Conservation (phyloP, 78 protist species). For the Dictyostelium purpureum region DNA sequence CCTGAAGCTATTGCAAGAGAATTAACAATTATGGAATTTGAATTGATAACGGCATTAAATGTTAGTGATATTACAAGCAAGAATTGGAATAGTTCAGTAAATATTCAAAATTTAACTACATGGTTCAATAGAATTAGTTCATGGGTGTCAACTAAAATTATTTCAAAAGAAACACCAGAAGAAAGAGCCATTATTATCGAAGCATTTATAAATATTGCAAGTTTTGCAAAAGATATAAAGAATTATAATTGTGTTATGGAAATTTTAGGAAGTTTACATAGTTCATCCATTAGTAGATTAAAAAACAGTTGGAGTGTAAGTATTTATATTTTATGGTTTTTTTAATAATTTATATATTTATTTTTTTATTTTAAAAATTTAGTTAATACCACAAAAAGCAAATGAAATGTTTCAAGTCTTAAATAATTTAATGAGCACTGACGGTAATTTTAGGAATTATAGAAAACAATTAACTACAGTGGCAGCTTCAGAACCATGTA, state of each 20-base stretch:
- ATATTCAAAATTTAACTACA: slow-evolving; percentile 44
- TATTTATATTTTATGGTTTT: background rate
- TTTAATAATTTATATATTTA: background rate
- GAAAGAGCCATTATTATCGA: slow-evolving; percentile 78
- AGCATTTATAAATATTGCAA: slow-evolving; percentile 70
- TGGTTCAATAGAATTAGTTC: slow-evolving; percentile 76
- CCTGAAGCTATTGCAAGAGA: slow-evolving; percentile 69
- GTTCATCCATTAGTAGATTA: slow-evolving; percentile 66
- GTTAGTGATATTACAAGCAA: slow-evolving; percentile 39
- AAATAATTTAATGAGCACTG: slow-evolving; percentile 47
- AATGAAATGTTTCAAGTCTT: slow-evolving; percentile 42
- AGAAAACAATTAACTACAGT: slow-evolving; percentile 31
- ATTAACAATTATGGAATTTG: slow-evolving; percentile 68
- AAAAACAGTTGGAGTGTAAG: slow-evolving; percentile 61
- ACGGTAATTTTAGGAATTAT: slow-evolving; percentile 58
- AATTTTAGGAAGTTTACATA: slow-evolving; percentile 72
- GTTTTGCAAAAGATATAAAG: slow-evolving; percentile 56
- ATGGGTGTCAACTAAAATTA: slow-evolving; percentile 79
- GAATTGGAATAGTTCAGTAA: slow-evolving; percentile 34
- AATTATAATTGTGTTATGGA: slow-evolving; percentile 83
- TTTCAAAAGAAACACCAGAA: slow-evolving; percentile 78
- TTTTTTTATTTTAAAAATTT: too few species aligned
- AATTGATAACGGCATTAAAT: slow-evolving; percentile 47
- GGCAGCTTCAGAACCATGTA: slow-evolving; percentile 63
- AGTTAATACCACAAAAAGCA: slow-evolving; percentile 61